Percentiles rank a stretch among this genome's conserved stretches.
Conservation (phyloP, 2,329 filamentous ascomycete genomes). For the Peltaster fructicola region DNA sequence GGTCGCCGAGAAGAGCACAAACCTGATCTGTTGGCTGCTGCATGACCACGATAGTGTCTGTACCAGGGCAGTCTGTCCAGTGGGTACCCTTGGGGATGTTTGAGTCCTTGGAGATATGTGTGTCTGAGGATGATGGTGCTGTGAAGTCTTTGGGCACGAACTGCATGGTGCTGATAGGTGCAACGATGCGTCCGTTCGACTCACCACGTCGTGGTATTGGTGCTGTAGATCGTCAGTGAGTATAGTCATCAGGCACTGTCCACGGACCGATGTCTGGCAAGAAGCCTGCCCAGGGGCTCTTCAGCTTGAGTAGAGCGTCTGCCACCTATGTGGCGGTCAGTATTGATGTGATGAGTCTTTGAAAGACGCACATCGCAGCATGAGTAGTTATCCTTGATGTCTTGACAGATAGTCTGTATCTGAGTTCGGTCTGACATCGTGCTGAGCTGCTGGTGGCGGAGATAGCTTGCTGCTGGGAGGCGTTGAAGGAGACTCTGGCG, state of each 20-base stretch:
- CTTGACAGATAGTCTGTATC: constrained; percentile 4
- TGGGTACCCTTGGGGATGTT: constrained; percentile 43
- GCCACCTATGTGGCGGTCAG: constrained; percentile 34
- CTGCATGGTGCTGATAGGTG: constrained; percentile 42
- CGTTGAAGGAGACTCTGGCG: too few relatives aligned
- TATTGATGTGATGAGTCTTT: neutral
- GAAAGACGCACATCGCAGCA: constrained; percentile 16
- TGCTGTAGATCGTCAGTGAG: neutral
- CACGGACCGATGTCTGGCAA: constrained; percentile 42
- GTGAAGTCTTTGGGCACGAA: constrained; percentile 40
- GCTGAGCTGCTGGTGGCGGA: too few relatives aligned
- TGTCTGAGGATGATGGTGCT: constrained; percentile 6
- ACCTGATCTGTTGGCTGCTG: constrained; percentile 46
- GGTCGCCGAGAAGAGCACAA: constrained; percentile 59
- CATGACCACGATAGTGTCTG: constrained; percentile 46
- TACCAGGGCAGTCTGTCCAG: constrained; percentile 48
- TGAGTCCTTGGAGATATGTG: constrained; percentile 15
- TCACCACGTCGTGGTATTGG: constrained; percentile 1
- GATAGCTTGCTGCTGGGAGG: too few relatives aligned
- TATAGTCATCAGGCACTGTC: constrained; percentile 4
- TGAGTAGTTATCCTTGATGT: constrained; percentile 10
- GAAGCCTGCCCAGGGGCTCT: constrained; percentile 48
- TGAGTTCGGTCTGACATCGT: too few relatives aligned
- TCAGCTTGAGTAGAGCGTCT: constrained; percentile 54
- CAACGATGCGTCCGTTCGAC: constrained; percentile 18